phyloP scores from a whole-genome alignment of 352 stramenopile species.

The Thraustotheca clavata region DNA sequence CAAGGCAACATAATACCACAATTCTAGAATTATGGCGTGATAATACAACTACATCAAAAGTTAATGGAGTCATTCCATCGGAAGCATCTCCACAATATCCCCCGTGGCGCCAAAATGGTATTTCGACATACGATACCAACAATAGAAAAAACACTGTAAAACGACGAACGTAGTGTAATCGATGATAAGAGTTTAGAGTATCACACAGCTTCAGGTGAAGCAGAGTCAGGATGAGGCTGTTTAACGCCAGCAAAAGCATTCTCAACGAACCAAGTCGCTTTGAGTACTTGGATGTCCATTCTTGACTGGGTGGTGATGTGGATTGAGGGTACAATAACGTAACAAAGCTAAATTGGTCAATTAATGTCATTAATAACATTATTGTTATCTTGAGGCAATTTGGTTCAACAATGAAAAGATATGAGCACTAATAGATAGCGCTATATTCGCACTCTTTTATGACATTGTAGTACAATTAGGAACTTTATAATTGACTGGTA shows the following conservation, averaged over 20 bases:
- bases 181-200: conserved; percentile 32
- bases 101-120: conserved; percentile 48
- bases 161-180: conserved; percentile 32
- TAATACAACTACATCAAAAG: conserved; percentile 68
- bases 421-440: too few species aligned
- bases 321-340: background rate
- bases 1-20: background rate
- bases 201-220: background rate
- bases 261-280: conserved; percentile 14
- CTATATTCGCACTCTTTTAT: too few species aligned
- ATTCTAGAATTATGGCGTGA: conserved; percentile 38
- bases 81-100: conserved; percentile 51
- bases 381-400: too few species aligned
- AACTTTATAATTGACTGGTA: too few species aligned
- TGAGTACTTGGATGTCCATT: conserved; percentile 1
- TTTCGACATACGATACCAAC: conserved; percentile 45
- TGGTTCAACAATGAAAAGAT: too few species aligned
- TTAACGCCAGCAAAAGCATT: conserved; percentile 6
- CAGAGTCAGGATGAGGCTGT: conserved; percentile 6
- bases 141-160: conserved; percentile 42
- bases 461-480: too few species aligned
- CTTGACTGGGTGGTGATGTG: background rate
- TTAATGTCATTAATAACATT: too few species aligned
- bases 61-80: conserved; percentile 70
- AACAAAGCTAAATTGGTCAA: background rate